A percentile compares a stretch with the other conserved stretches of the same genome.
Conservation (phyloP, 768 basidiomycete genomes). For the Lyophyllum semitale region DNA sequence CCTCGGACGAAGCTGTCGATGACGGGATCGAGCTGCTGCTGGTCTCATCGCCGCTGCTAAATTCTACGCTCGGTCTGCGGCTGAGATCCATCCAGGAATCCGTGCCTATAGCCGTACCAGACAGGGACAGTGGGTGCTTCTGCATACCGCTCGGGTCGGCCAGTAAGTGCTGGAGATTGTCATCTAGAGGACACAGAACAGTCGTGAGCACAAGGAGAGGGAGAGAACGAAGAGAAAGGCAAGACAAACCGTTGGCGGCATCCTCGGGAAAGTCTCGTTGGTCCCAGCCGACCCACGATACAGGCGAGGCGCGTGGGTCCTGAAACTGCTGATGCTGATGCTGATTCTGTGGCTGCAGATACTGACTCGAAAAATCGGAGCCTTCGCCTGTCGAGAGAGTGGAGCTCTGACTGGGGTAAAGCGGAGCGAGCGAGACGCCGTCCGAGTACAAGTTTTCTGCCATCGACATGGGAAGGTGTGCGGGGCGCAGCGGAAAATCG, state of each 20-base stretch:
- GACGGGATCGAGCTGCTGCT: constrained; percentile 49
- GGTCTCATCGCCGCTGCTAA: constrained; percentile 44
- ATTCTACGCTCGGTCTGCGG: constrained; percentile 31
- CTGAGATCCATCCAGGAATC: background rate
- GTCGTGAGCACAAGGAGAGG: background rate
- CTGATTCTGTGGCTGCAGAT: no score
- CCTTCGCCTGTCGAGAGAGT: constrained; percentile 15
- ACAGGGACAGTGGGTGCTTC: no score
- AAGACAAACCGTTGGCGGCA: background rate
- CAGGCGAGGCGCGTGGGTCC: background rate
- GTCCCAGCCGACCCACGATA: constrained; percentile 1
- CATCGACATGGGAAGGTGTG: constrained; percentile 7
- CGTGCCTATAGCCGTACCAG: no score
- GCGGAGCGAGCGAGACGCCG: constrained; percentile 19
- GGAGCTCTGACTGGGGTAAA: constrained; percentile 17
- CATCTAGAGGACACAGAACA: background rate
- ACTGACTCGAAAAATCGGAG: constrained; percentile 48
- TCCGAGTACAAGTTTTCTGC: constrained; percentile 18
- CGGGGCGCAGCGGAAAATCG: constrained; percentile 36
- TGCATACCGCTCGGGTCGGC: no score
- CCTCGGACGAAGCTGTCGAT: constrained; percentile 52
- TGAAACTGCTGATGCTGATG: background rate
- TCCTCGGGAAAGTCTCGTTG: background rate
- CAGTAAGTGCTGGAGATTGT: constrained; percentile 9
- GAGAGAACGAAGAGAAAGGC: background rate